Percentiles rank a stretch among this genome's conserved stretches.
Conservation (phyloP, 139 green algal genomes). For the Microglena sp. region DNA sequence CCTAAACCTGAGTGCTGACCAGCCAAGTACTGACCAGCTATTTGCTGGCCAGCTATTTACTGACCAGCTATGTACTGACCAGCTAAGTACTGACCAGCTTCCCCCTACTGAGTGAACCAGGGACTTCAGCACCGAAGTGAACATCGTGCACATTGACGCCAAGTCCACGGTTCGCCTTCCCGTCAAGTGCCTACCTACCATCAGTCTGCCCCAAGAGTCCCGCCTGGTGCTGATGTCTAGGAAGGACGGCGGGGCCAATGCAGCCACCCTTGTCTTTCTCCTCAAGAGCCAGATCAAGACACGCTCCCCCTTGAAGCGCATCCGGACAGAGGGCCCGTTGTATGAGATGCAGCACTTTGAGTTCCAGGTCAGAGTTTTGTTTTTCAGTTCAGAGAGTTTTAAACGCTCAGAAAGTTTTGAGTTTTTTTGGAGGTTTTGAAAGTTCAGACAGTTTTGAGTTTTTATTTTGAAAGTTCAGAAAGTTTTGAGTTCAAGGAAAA, state of each 20-base stretch:
- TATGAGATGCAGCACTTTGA: constrained; percentile 62
- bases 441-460: too few species aligned
- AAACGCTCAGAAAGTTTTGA: too few species aligned
- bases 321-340: constrained; percentile 24
- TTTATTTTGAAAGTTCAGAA: too few species aligned
- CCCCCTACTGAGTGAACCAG: too few species aligned
- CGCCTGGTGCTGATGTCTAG: constrained; percentile 35
- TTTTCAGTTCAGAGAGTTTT: too few species aligned
- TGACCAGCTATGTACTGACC: too few species aligned
- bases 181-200: constrained; percentile 11
- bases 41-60: too few species aligned
- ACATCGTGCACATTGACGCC: constrained; percentile 50
- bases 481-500: too few species aligned
- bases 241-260: constrained; percentile 36
- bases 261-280: constrained; percentile 60
- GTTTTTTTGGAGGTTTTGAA: too few species aligned
- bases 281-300: constrained; percentile 37
- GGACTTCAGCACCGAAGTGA: constrained; percentile 51
- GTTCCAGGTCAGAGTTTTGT: constrained; percentile 37
- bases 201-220: constrained; percentile 1
- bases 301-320: constrained; percentile 35
- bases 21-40: too few species aligned
- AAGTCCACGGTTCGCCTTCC: constrained; percentile 11
- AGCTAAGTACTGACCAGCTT: too few species aligned
- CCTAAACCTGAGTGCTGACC: too few species aligned